A percentile compares a stretch with the other conserved stretches of the same genome.
These are phyloP conservation scores for Piloderma croceum DNA, from an alignment of 768 basidiomycete genomes.

Conservation along the genomic window DNA sequence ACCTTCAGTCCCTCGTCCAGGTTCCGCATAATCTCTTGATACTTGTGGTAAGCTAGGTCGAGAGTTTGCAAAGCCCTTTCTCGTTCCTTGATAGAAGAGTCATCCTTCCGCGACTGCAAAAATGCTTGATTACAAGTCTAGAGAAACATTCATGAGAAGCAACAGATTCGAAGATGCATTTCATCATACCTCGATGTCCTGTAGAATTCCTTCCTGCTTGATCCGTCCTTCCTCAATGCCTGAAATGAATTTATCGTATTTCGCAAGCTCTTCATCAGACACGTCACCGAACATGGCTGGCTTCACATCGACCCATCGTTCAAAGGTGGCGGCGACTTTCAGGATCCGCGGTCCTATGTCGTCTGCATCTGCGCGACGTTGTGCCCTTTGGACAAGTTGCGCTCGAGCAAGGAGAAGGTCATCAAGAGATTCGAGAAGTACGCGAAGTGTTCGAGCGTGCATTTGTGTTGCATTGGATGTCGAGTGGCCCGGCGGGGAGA, in stretches of 20 bases:
- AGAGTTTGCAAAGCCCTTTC: constrained; percentile 78
- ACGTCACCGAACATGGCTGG: constrained; percentile 87
- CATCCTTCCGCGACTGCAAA: constrained; percentile 70
- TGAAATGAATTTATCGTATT: constrained; percentile 73
- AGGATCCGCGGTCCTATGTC: constrained; percentile 69
- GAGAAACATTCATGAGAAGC: constrained; percentile 7
- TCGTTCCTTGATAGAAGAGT: constrained; percentile 70
- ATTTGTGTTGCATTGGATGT: constrained; percentile 45
- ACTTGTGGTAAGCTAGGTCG: constrained; percentile 83
- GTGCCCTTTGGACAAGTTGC: constrained; percentile 60
- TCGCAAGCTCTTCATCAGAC: constrained; percentile 70
- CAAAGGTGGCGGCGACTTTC: constrained; percentile 59
- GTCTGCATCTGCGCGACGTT: constrained; percentile 56
- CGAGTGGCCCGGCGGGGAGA: constrained; percentile 23
- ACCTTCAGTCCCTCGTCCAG: constrained; percentile 87
- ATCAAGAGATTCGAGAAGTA: constrained; percentile 75
- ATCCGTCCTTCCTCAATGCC: constrained; percentile 47
- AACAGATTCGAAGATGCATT: constrained; percentile 11
- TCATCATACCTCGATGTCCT: constrained; percentile 66
- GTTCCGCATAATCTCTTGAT: constrained; percentile 78
- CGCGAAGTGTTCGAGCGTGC: constrained; percentile 66
- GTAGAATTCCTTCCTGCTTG: constrained; percentile 62
- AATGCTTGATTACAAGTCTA: constrained; percentile 69
- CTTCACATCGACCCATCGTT: constrained; percentile 62
- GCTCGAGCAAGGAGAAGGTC: constrained; percentile 57